Percentiles rank a stretch among this genome's conserved stretches.
Evolutionary conservation across 1,284 basidiomycete species (phyloP).

Genomic region (Cryptococcus sp.): DNA sequence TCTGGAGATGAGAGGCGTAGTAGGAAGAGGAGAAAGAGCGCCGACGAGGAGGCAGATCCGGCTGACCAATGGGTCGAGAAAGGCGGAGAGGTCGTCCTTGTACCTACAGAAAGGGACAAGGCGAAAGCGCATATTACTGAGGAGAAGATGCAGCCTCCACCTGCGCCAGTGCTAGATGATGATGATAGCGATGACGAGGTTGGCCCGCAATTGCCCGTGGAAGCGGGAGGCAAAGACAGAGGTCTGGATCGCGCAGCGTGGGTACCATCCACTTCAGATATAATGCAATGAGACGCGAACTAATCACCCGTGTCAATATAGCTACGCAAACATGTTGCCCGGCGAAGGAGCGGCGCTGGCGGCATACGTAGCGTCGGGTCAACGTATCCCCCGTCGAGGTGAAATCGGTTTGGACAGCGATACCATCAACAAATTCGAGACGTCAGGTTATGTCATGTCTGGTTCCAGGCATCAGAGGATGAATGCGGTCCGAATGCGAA

Average conservation of each 20-base stretch:
- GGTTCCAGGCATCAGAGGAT: constrained; percentile 88
- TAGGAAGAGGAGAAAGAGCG: constrained; percentile 11
- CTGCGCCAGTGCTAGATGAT: constrained; percentile 33
- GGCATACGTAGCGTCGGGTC: constrained; percentile 83
- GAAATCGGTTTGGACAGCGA: constrained; percentile 90
- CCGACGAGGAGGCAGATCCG: constrained; percentile 54
- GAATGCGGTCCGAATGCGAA: constrained; percentile 94
- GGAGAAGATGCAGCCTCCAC: constrained; percentile 2
- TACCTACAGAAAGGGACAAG: constrained; percentile 19
- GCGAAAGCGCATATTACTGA: constrained; percentile 15
- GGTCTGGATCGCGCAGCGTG: constrained; percentile 59
- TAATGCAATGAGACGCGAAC: constrained; percentile 4
- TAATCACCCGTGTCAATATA: constrained; percentile 16
- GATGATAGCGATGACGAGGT: constrained; percentile 69
- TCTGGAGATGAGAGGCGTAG: constrained; percentile 17
- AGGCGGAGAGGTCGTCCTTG: constrained; percentile 21
- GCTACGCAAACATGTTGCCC: constrained; percentile 77
- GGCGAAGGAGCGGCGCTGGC: constrained; percentile 98
- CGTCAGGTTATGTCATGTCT: constrained; percentile 97
- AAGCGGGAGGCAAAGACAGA: constrained; percentile 56
- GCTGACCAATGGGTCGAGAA: constrained; percentile 43
- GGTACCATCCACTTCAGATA: constrained; percentile 47
- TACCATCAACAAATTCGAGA: constrained; percentile 83
- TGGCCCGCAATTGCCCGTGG: constrained; percentile 57
- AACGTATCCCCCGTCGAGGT: constrained; percentile 95